phyloP scores from a whole-genome alignment of 352 stramenopile species.

The Aphanomyces invadans region DNA sequence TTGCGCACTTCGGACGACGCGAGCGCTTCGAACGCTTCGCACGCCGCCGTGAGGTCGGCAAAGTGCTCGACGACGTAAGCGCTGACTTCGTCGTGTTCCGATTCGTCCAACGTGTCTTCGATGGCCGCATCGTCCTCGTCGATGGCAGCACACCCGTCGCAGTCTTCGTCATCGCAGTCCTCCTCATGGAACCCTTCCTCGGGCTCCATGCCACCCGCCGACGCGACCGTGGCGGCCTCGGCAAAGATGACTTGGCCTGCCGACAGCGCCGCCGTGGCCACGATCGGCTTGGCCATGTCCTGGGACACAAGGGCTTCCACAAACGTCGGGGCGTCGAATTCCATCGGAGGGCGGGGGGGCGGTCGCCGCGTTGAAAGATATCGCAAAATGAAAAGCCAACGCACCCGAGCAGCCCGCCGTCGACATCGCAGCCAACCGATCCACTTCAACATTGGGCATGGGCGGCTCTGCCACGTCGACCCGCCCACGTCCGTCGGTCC shows the following conservation, averaged over 20 bases:
- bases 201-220: slow-evolving; percentile 46
- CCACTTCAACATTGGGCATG: not conserved
- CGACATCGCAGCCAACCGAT: not conserved
- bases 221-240: slow-evolving; percentile 57
- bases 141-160: slow-evolving; percentile 6
- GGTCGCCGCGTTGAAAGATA: not conserved
- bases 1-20: slow-evolving; percentile 9
- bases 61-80: slow-evolving; percentile 4
- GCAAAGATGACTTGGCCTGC: slow-evolving; percentile 66
- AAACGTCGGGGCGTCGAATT: not conserved
- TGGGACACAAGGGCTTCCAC: slow-evolving; percentile 1
- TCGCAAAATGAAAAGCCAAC: not conserved
- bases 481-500: too few species aligned
- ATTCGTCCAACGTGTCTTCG: not conserved
- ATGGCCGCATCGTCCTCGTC: not conserved
- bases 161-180: slow-evolving; percentile 19
- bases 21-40: slow-evolving; percentile 3
- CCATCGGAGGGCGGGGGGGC: too few species aligned
- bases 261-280: slow-evolving; percentile 31
- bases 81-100: not conserved
- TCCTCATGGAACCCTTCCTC: slow-evolving; percentile 26
- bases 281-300: slow-evolving; percentile 17
- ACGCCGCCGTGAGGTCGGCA: slow-evolving; percentile 1
- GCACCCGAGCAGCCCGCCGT: too few species aligned
- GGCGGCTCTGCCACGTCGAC: too few species aligned